phyloP scores from a whole-genome alignment of 768 basidiomycete genomes.

The Wakefieldia striispora region DNA sequence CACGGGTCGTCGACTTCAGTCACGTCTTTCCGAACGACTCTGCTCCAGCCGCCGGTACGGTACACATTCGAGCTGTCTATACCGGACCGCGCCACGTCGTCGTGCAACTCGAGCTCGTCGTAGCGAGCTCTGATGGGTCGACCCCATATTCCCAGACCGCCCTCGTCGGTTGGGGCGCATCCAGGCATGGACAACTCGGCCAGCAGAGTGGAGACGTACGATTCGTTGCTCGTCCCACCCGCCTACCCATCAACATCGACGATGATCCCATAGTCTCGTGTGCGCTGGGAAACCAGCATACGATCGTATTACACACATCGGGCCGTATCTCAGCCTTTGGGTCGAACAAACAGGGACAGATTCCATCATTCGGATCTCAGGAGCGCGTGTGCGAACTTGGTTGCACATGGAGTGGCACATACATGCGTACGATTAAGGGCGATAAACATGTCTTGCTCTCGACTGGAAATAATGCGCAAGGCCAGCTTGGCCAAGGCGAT shows the following conservation, averaged over 20 bases:
- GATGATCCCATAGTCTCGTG: slow-evolving; percentile 34
- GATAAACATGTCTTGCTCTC: slow-evolving; percentile 37
- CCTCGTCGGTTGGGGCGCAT: slow-evolving; percentile 79
- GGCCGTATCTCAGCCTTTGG: slow-evolving; percentile 57
- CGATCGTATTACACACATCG: slow-evolving; percentile 42
- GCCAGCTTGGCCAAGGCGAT: slow-evolving; percentile 58
- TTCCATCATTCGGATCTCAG: slow-evolving; percentile 37
- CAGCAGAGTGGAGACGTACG: slow-evolving; percentile 13
- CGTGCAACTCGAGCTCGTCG: slow-evolving; percentile 42
- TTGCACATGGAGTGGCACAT: slow-evolving; percentile 85
- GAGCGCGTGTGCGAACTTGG: slow-evolving; percentile 35
- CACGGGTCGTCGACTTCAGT: slow-evolving; percentile 12
- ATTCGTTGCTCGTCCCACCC: slow-evolving; percentile 19
- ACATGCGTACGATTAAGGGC: slow-evolving; percentile 34
- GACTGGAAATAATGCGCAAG: slow-evolving; percentile 53
- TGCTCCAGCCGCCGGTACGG: slow-evolving; percentile 17
- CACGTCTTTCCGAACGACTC: slow-evolving; percentile 36
- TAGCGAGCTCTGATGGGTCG: slow-evolving; percentile 20
- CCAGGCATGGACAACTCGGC: slow-evolving; percentile 85
- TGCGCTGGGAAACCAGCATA: slow-evolving; percentile 54
- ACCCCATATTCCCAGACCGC: slow-evolving; percentile 22
- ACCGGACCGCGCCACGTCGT: slow-evolving; percentile 77
- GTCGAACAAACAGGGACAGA: slow-evolving; percentile 69
- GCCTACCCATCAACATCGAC: slow-evolving; percentile 34
- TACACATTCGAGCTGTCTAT: slow-evolving; percentile 43